phyloP scores from a whole-genome alignment of 2,329 filamentous ascomycete species.

The Penicillium sp. region DNA sequence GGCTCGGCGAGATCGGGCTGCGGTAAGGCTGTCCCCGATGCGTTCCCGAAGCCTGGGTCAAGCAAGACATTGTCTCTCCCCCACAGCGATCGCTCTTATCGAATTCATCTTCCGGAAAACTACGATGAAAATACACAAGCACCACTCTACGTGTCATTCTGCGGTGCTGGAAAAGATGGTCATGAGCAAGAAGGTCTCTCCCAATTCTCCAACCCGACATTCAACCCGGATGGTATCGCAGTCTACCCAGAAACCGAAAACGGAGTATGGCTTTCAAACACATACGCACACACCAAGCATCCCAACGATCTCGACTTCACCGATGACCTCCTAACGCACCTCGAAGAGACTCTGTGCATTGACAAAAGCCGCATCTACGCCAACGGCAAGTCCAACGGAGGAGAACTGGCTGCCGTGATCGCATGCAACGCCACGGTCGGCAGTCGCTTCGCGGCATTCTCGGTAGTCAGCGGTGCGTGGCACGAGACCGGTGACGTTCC shows the following conservation, averaged over 20 bases:
- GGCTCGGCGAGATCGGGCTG: not conserved
- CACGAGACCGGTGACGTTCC: not conserved
- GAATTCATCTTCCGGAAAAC: not conserved
- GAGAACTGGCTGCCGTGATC: not conserved
- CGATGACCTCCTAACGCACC: not conserved
- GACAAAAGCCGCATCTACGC: not conserved
- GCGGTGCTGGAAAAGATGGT: not conserved
- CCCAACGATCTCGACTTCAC: not conserved
- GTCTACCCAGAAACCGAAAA: not conserved
- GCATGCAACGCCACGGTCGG: not conserved
- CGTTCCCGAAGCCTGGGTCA: not conserved
- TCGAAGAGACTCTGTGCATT: not conserved
- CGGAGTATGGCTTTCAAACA: not conserved
- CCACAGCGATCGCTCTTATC: not conserved
- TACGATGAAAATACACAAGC: not conserved
- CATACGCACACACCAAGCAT: not conserved
- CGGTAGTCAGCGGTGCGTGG: not conserved
- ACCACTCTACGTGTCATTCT: not conserved
- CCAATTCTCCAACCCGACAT: not conserved
- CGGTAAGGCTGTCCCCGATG: not conserved
- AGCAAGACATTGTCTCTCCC: not conserved
- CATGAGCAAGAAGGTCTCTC: not conserved
- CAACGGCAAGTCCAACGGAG: not conserved
- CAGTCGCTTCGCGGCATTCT: not conserved
- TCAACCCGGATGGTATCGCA: not conserved